phyloP scores from a whole-genome alignment of 2,329 filamentous ascomycete species.

The Epichloe sp. region DNA sequence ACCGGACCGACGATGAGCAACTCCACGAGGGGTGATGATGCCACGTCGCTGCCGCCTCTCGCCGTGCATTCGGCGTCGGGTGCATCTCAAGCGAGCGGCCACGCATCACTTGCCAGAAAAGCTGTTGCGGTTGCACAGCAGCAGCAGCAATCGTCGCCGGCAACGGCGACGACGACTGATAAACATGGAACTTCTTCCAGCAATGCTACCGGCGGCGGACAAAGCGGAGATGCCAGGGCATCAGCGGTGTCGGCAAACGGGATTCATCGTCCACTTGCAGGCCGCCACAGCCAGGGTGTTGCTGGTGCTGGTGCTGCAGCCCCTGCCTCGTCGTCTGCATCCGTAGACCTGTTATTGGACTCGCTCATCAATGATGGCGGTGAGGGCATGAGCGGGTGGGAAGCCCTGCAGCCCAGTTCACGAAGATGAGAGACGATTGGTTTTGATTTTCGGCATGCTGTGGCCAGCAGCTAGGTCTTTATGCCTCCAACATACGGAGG shows the following conservation, averaged over 20 bases:
- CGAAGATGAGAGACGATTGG: constrained; percentile 8
- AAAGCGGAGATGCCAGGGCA: constrained; percentile 9
- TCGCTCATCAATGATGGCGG: constrained; percentile 34
- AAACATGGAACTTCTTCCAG: neutral
- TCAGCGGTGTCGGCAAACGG: constrained; percentile 6
- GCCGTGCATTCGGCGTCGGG: constrained; percentile 6
- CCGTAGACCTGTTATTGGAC: constrained; percentile 32
- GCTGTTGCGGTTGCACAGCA: constrained; percentile 2
- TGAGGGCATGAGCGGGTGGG: constrained; percentile 39
- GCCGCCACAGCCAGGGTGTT: neutral
- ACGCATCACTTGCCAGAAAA: constrained; percentile 1
- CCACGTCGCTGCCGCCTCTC: constrained; percentile 6
- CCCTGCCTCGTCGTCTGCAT: constrained; percentile 3
- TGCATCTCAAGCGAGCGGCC: neutral
- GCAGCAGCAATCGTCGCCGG: neutral
- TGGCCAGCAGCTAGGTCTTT: neutral
- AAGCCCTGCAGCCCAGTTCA: constrained; percentile 37
- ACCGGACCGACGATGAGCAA: constrained; percentile 4
- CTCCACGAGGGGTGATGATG: constrained; percentile 10
- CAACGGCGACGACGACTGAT: neutral
- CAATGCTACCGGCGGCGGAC: constrained; percentile 7
- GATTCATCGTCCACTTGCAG: constrained; percentile 1
- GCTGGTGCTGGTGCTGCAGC: neutral
- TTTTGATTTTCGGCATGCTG: neutral
- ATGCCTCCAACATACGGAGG: neutral